Percentiles rank a stretch among this genome's conserved stretches.
phyloP scores from a whole-genome alignment of 805 yeast genomes.

The Ascoidea asiatica region DNA sequence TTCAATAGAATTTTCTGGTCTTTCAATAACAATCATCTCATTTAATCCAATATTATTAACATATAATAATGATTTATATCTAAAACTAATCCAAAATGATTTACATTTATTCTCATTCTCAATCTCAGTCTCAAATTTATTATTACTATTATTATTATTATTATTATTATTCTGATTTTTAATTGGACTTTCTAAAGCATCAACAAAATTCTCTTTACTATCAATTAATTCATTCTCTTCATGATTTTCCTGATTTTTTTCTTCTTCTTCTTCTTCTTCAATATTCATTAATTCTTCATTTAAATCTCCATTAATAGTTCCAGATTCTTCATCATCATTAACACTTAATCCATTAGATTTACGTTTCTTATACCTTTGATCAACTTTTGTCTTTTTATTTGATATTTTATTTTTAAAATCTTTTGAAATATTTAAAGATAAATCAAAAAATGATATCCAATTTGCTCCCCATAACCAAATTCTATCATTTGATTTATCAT shows the following conservation, averaged over 20 bases:
- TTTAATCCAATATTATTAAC: conserved; percentile 40
- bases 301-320: too few species aligned
- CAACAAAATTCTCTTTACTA: conserved; percentile 1
- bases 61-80: conserved; percentile 58
- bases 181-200: conserved; percentile 4
- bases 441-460: conserved; percentile 70
- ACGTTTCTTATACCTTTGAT: conserved; percentile 22
- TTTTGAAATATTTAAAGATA: conserved; percentile 41
- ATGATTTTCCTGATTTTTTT: conserved; percentile 16
- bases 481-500: conserved; percentile 24
- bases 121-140: conserved; percentile 9
- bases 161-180: not conserved
- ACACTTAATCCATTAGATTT: conserved; percentile 28
- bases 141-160: conserved; percentile 1
- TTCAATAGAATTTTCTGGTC: conserved; percentile 48
- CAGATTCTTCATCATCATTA: conserved; percentile 26
- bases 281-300: conserved; percentile 18
- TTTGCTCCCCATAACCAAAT: conserved; percentile 83
- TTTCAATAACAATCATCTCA: conserved; percentile 64
- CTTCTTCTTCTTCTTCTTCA: conserved; percentile 17
- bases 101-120: conserved; percentile 12
- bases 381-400: conserved; percentile 11
- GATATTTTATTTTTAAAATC: conserved; percentile 3
- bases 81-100: conserved; percentile 63
- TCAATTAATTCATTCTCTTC: conserved; percentile 7